A percentile compares a stretch with the other conserved stretches of the same genome.
Evolutionary conservation across 345 rosid species (phyloP).

Genomic region (Zanthoxylum bungeanum): DNA sequence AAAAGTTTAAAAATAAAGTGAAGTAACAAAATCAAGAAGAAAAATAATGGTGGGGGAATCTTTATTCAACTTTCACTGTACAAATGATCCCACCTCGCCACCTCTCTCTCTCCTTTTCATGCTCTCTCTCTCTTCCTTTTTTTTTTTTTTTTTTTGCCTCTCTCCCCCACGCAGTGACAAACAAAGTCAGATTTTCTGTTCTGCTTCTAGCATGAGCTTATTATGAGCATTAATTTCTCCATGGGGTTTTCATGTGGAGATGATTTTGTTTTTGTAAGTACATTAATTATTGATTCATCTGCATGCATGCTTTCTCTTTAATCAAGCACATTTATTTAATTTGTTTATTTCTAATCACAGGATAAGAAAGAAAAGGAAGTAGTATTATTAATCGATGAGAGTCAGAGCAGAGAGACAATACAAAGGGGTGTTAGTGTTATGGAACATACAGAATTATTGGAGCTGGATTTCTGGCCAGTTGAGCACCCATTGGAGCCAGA

Average conservation of each 20-base stretch:
- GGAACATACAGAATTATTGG: constrained; percentile 26
- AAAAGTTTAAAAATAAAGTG: constrained; percentile 14
- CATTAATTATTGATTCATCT: not conserved
- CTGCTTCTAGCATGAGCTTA: constrained; percentile 12
- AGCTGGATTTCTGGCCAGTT: constrained; percentile 75
- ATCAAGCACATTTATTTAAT: not conserved
- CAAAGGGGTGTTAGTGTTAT: constrained; percentile 27
- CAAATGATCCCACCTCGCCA: constrained; percentile 38
- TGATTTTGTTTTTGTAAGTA: constrained; percentile 33
- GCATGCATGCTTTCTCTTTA: not conserved
- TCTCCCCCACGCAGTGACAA: constrained; percentile 4
- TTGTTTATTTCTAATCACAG: constrained; percentile 14
- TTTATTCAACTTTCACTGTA: constrained; percentile 34
- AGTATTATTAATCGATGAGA: constrained; percentile 22
- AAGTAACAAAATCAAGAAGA: constrained; percentile 15
- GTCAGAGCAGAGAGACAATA: constrained; percentile 21
- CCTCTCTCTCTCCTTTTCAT: constrained; percentile 35
- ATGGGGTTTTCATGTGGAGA: constrained; percentile 38
- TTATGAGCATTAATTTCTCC: constrained; percentile 22
- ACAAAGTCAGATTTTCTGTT: constrained; percentile 31
- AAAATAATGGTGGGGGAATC: constrained; percentile 22
- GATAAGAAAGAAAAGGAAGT: constrained; percentile 25
- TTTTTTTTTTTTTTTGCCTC: constrained; percentile 5
- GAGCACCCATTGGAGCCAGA: constrained; percentile 87
- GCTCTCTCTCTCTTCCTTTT: constrained; percentile 23